These are phyloP conservation scores for Hibiscus mutabilis DNA, from an alignment of 345 rosid species.

Conservation along the genomic window DNA sequence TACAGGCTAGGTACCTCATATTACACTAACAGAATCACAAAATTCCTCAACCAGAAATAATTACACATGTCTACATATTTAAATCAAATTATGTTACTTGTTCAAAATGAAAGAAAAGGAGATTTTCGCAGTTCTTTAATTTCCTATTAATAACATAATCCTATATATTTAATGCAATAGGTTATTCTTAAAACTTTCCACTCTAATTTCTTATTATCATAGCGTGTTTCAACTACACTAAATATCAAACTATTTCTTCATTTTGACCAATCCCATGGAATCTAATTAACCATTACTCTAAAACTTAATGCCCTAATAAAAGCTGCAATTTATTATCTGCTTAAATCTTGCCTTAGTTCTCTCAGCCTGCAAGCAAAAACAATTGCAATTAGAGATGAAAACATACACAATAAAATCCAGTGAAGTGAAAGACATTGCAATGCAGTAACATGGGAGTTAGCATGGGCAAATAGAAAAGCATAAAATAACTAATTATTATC, in stretches of 20 bases:
- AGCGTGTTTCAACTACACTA: no score
- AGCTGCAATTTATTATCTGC: constrained; percentile 37
- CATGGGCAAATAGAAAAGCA: background rate
- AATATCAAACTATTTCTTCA: background rate
- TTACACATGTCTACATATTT: background rate
- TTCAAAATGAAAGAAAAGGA: background rate
- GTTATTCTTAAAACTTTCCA: background rate
- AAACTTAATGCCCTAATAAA: background rate
- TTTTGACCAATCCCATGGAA: constrained; percentile 3
- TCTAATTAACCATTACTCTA: background rate
- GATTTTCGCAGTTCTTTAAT: background rate
- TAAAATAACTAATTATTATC: background rate
- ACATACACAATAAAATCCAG: background rate
- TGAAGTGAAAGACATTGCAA: background rate
- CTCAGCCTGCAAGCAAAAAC: constrained; percentile 45
- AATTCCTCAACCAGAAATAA: background rate
- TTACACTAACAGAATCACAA: background rate
- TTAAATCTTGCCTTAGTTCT: constrained; percentile 56
- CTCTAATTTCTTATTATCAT: background rate
- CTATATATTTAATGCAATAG: background rate
- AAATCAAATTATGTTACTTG: background rate
- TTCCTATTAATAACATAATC: background rate
- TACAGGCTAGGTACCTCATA: background rate
- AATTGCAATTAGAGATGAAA: background rate
- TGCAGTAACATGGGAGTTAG: background rate